A percentile compares a stretch with the other conserved stretches of the same genome.
Evolutionary conservation across 306 rosid genomes (phyloP).

Genomic region (Quercus aquifolioides): DNA sequence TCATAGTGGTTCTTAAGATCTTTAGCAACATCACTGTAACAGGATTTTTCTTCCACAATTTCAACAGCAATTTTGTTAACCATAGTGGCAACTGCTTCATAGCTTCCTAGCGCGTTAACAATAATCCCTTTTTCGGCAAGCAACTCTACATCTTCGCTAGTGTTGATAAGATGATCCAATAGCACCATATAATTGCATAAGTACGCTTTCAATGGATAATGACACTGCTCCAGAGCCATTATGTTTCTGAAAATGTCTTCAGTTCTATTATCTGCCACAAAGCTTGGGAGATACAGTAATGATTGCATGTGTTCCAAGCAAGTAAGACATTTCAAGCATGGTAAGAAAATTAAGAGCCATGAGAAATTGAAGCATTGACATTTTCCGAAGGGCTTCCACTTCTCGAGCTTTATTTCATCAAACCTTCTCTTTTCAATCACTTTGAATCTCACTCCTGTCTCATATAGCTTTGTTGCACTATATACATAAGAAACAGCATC

Average conservation of each 20-base stretch:
- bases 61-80: conserved; percentile 2
- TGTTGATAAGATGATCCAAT: conserved; percentile 22
- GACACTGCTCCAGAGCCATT: conserved; percentile 32
- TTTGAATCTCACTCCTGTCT: background rate
- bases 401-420: background rate
- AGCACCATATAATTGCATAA: conserved; percentile 23
- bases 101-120: conserved; percentile 20
- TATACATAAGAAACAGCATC: fast-evolving
- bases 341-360: background rate
- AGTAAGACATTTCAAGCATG: background rate
- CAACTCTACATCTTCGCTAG: conserved; percentile 16
- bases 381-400: background rate
- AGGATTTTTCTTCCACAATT: background rate
- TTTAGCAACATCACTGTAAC: background rate
- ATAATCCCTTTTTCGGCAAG: conserved; percentile 11
- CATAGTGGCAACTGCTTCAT: conserved; percentile 3
- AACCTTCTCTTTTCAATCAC: fast-evolving
- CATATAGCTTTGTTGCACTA: background rate
- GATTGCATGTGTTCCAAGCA: background rate
- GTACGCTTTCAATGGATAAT: background rate
- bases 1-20: background rate
- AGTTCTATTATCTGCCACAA: background rate
- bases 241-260: conserved; percentile 21
- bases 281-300: background rate
- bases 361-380: background rate